These are phyloP conservation scores for Lecanicillium sp. DNA, from an alignment of 2,329 filamentous ascomycete species.

Conservation along the genomic window DNA sequence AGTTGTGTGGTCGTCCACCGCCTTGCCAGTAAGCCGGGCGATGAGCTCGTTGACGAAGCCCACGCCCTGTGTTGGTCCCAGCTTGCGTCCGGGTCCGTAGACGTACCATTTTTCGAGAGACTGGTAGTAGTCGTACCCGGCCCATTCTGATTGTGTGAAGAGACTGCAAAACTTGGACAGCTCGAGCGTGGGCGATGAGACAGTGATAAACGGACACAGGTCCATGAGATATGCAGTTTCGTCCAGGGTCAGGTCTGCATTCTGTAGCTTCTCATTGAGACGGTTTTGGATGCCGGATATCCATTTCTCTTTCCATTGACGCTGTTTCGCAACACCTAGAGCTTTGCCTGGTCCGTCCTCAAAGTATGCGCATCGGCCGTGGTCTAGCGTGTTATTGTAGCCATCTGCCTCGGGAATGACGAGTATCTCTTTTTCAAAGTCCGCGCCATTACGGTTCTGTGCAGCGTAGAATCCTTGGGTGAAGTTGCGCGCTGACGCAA, in stretches of 20 bases:
- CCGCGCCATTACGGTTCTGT: slow-evolving; percentile 27
- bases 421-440: slow-evolving; percentile 49
- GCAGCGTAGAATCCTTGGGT: slow-evolving; percentile 59
- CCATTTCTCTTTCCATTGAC: slow-evolving; percentile 54
- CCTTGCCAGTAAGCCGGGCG: slow-evolving; percentile 61
- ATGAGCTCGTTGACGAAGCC: slow-evolving; percentile 85
- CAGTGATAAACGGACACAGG: slow-evolving; percentile 75
- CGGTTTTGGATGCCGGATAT: slow-evolving; percentile 58
- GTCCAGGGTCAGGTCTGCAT: slow-evolving; percentile 52
- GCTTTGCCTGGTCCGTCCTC: slow-evolving; percentile 47
- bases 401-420: slow-evolving; percentile 58
- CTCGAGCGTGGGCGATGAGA: slow-evolving; percentile 43
- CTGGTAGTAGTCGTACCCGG: slow-evolving; percentile 71
- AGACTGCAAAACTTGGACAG: slow-evolving; percentile 68
- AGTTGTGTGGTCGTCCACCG: slow-evolving; percentile 64
- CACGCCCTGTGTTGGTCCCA: slow-evolving; percentile 78
- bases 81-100: slow-evolving; percentile 64
- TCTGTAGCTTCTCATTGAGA: slow-evolving; percentile 60
- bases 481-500: slow-evolving; percentile 69
- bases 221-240: slow-evolving; percentile 76
- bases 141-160: slow-evolving; percentile 68
- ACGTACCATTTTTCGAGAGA: slow-evolving; percentile 79
- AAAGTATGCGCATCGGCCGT: slow-evolving; percentile 63
- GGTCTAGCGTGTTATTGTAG: slow-evolving; percentile 75
- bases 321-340: slow-evolving; percentile 42